phyloP scores from a whole-genome alignment of 192 early-diverging fungal species.

The Funneliformis mosseae region DNA sequence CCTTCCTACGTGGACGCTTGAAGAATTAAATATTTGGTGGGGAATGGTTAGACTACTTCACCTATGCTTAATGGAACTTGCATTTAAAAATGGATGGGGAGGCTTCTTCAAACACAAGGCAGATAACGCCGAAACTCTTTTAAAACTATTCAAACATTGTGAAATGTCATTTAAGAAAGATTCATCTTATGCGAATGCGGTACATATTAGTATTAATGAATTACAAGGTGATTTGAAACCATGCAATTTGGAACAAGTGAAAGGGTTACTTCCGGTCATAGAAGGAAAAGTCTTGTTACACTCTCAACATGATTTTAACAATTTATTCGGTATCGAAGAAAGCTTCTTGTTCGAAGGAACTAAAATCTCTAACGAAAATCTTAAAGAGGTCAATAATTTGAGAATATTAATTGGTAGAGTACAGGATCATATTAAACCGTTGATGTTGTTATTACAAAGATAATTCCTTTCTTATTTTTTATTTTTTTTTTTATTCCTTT shows the following conservation, averaged over 20 bases:
- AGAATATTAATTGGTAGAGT: neutral
- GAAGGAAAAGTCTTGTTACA: neutral
- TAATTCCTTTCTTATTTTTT: too few species aligned
- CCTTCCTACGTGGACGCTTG: neutral
- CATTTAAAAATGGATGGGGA: neutral
- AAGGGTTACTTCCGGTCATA: neutral
- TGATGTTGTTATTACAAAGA: neutral
- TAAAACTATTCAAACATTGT: neutral
- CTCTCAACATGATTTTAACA: neutral
- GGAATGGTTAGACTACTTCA: neutral
- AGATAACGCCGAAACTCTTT: neutral
- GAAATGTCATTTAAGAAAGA: neutral
- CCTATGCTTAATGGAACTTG: neutral
- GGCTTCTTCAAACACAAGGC: neutral
- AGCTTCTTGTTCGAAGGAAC: neutral
- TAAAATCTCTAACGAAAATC: neutral
- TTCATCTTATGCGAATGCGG: neutral
- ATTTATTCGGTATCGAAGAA: neutral
- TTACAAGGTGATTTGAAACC: neutral
- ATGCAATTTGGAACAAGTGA: neutral
- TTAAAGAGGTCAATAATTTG: neutral
- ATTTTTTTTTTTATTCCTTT: too few species aligned
- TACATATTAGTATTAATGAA: neutral
- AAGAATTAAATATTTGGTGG: neutral
- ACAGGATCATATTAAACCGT: neutral